These are phyloP conservation scores for Aspergillus diversus DNA, from an alignment of 495 filamentous ascomycete species.

Conservation along the genomic window DNA sequence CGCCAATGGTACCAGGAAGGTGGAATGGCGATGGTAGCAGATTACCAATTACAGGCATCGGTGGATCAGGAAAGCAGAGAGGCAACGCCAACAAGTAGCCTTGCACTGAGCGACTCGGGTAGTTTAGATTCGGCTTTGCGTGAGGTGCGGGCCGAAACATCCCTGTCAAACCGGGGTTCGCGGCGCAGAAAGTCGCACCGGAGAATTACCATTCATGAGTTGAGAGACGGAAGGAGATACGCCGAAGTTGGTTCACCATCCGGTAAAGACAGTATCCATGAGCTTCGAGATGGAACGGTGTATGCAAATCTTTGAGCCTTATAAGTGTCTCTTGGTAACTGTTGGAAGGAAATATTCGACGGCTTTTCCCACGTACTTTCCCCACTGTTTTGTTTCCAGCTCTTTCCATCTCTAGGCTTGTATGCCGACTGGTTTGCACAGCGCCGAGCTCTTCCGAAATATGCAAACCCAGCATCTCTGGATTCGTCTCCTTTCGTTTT, in stretches of 20 bases:
- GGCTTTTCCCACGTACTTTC: no score
- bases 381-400: no score
- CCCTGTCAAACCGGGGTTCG: constrained; percentile 34
- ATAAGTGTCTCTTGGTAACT: background rate
- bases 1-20: constrained; percentile 46
- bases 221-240: constrained; percentile 49
- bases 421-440: background rate
- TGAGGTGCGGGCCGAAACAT: constrained; percentile 26
- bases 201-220: constrained; percentile 48
- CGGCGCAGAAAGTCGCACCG: constrained; percentile 40
- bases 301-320: constrained; percentile 44
- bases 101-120: constrained; percentile 39
- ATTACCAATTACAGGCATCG: constrained; percentile 42
- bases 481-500: background rate
- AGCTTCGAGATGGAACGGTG: constrained; percentile 49
- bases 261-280: constrained; percentile 45
- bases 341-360: no score
- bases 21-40: constrained; percentile 41
- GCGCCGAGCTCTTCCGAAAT: background rate
- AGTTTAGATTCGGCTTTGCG: constrained; percentile 33
- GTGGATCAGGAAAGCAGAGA: constrained; percentile 42
- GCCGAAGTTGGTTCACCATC: constrained; percentile 44
- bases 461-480: background rate
- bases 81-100: constrained; percentile 34
- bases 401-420: background rate